phyloP scores from a whole-genome alignment of 805 yeast species.

The Wickerhamiella cacticola region DNA sequence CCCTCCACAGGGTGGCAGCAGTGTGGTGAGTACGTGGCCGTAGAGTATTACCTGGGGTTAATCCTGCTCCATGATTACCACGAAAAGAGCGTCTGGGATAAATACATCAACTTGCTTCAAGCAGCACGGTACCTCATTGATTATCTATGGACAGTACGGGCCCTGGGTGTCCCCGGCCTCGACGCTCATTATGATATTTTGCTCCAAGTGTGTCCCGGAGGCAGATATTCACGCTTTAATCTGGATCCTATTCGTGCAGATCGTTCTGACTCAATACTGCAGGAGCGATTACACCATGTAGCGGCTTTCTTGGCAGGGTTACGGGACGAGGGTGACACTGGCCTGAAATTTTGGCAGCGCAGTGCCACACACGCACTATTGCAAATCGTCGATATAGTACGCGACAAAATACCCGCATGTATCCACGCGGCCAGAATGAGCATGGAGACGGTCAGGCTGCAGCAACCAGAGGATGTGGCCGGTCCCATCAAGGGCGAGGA shows the following conservation, averaged over 20 bases:
- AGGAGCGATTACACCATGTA: not conserved
- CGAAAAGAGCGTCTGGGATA: not conserved
- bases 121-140: not conserved
- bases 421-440: not conserved
- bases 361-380: not conserved
- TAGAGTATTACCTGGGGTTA: slow-evolving; percentile 1
- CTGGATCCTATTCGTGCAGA: slow-evolving; percentile 1
- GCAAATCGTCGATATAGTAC: not conserved
- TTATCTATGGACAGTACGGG: not conserved
- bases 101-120: not conserved
- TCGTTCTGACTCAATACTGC: not conserved
- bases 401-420: not conserved
- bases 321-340: not conserved
- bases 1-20: not conserved
- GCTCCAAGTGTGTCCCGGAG: not conserved
- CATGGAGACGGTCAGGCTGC: not conserved
- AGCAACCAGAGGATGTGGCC: not conserved
- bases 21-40: not conserved
- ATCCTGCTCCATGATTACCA: not conserved
- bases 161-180: not conserved
- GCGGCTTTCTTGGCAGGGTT: not conserved
- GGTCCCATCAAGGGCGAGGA: not conserved
- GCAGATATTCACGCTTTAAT: not conserved
- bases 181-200: not conserved
- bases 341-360: not conserved